These are phyloP conservation scores for Lactarius indigo DNA, from an alignment of 768 basidiomycete species.

Conservation along the genomic window DNA sequence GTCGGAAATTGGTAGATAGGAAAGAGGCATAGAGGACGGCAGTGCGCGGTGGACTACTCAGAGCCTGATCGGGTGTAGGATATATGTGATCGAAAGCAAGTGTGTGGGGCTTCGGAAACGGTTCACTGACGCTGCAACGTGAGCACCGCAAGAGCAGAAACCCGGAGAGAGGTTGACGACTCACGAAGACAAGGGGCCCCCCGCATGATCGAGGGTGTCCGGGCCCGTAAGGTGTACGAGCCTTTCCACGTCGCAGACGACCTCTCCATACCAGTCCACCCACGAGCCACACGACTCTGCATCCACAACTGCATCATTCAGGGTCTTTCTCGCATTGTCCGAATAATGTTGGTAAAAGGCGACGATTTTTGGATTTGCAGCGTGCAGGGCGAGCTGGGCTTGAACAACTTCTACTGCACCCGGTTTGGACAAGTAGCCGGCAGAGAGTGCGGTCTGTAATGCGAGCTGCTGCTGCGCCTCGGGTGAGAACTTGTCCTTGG, in stretches of 20 bases:
- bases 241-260: slow-evolving; percentile 63
- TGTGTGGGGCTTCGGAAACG: slow-evolving; percentile 43
- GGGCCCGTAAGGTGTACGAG: slow-evolving; percentile 50
- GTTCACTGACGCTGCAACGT: slow-evolving; percentile 24
- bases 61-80: slow-evolving; percentile 44
- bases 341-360: slow-evolving; percentile 78
- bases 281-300: no score
- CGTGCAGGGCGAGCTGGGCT: slow-evolving; percentile 72
- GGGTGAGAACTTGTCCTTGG: slow-evolving; percentile 37
- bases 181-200: slow-evolving; percentile 30
- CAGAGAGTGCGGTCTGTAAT: slow-evolving; percentile 46
- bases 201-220: slow-evolving; percentile 45
- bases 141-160: background rate
- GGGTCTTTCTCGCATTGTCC: slow-evolving; percentile 30
- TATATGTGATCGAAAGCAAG: slow-evolving; percentile 79
- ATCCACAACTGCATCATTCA: slow-evolving; percentile 11
- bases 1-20: slow-evolving; percentile 60
- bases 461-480: slow-evolving; percentile 53
- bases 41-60: slow-evolving; percentile 50
- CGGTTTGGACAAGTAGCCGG: slow-evolving; percentile 47
- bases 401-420: slow-evolving; percentile 56
- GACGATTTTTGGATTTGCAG: slow-evolving; percentile 74
- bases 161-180: slow-evolving; percentile 16
- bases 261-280: slow-evolving; percentile 81
- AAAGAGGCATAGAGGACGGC: slow-evolving; percentile 79